These are phyloP conservation scores for Populus simonii DNA, from an alignment of 345 rosid species.

Conservation along the genomic window DNA sequence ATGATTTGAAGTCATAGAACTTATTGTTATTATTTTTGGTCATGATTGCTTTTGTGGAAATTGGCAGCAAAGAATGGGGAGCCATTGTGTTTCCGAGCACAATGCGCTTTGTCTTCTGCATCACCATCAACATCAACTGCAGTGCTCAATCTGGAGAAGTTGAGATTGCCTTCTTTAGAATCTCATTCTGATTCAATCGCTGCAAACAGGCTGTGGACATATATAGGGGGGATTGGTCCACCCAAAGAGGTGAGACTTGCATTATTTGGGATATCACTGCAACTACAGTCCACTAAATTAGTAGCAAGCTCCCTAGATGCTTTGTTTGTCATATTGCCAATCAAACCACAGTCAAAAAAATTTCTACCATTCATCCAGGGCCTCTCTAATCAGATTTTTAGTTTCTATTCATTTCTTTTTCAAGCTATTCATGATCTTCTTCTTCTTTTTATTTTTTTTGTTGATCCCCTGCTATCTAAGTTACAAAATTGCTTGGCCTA, in stretches of 20 bases:
- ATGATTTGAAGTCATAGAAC: neutral
- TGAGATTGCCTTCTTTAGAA: constrained; percentile 71
- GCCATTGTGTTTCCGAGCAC: constrained; percentile 44
- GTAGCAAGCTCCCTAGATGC: neutral
- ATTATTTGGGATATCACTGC: neutral
- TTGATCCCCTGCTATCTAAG: neutral
- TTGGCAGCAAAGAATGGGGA: constrained; percentile 66
- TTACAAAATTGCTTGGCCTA: neutral
- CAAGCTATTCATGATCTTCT: neutral
- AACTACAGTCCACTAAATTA: neutral
- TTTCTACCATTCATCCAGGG: neutral
- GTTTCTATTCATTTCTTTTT: neutral
- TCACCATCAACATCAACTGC: constrained; percentile 44
- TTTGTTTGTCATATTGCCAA: neutral
- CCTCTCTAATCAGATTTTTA: neutral
- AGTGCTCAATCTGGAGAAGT: constrained; percentile 67
- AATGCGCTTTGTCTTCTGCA: constrained; percentile 66
- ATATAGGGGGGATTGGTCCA: constrained; percentile 44
- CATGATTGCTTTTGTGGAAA: constrained; percentile 18
- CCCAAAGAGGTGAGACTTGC: constrained; percentile 56
- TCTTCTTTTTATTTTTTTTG: neutral
- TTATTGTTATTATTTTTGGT: neutral
- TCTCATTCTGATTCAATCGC: constrained; percentile 45
- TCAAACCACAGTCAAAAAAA: neutral
- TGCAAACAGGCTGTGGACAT: constrained; percentile 60